A percentile compares a stretch with the other conserved stretches of the same genome.
Evolutionary conservation across 2,329 filamentous ascomycete genomes (phyloP).

Genomic region (Microthyrium microscopicum): DNA sequence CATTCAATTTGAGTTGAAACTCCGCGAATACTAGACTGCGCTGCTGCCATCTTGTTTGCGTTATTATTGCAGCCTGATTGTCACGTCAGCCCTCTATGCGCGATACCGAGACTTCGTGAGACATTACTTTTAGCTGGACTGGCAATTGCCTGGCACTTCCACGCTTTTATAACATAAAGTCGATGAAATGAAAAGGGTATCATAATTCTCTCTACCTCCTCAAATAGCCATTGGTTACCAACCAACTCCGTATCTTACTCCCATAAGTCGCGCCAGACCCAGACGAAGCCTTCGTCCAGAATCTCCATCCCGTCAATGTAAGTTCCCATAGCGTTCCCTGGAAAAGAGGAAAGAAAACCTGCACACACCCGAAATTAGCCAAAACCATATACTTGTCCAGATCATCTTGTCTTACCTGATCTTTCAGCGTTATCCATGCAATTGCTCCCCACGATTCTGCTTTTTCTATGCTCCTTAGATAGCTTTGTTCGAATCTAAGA

Average conservation of each 20-base stretch:
- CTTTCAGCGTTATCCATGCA: slow-evolving; percentile 66
- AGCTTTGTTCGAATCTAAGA: slow-evolving; percentile 94
- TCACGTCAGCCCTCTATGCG: too few relatives aligned
- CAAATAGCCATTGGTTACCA: too few relatives aligned
- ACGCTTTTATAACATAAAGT: too few relatives aligned
- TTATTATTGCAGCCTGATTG: too few relatives aligned
- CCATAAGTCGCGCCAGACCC: slow-evolving; percentile 63
- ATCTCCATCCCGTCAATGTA: slow-evolving; percentile 69
- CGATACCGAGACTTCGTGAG: too few relatives aligned
- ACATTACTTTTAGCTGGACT: too few relatives aligned
- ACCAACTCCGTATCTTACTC: slow-evolving; percentile 71
- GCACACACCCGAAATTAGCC: background rate
- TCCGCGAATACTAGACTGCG: too few relatives aligned
- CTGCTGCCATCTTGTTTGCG: too few relatives aligned
- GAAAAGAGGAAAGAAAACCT: slow-evolving; percentile 66
- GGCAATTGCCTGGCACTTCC: too few relatives aligned
- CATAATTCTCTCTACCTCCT: too few relatives aligned
- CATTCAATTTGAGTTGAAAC: too few relatives aligned
- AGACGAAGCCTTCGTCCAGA: slow-evolving; percentile 68
- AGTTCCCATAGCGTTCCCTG: slow-evolving; percentile 87
- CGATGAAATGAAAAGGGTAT: too few relatives aligned
- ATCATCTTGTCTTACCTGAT: slow-evolving; percentile 47
- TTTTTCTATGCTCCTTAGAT: slow-evolving; percentile 70
- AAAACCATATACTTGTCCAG: background rate
- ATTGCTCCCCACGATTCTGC: slow-evolving; percentile 69